A percentile compares a stretch with the other conserved stretches of the same genome.
Conservation (phyloP, 2,329 filamentous ascomycete species). For the Xylariaceae sp. region DNA sequence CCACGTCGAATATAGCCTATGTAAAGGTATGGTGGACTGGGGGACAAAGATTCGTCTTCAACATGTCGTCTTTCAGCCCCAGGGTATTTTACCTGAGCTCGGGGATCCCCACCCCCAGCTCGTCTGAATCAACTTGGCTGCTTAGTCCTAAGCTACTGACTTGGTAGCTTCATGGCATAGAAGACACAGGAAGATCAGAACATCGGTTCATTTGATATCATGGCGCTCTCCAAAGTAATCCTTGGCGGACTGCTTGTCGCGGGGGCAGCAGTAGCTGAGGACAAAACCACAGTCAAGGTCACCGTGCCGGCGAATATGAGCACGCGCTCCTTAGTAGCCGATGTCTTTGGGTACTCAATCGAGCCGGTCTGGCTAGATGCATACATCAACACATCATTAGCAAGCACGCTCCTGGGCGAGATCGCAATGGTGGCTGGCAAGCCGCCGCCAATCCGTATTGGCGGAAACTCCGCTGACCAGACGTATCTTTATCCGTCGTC, state of each 20-base stretch:
- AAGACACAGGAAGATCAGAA: not conserved
- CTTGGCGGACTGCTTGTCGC: slow-evolving; percentile 10
- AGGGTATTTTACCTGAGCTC: not conserved
- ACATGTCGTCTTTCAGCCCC: not conserved
- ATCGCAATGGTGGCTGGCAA: slow-evolving; percentile 31
- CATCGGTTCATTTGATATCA: not conserved
- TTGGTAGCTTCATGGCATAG: too few species aligned
- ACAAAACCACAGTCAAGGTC: slow-evolving; percentile 18
- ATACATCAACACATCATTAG: slow-evolving; percentile 29
- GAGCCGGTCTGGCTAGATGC: slow-evolving; percentile 34
- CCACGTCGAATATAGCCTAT: not conserved
- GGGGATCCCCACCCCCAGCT: too few species aligned
- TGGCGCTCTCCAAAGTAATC: slow-evolving; percentile 11
- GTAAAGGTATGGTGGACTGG: not conserved
- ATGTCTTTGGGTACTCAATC: slow-evolving; percentile 34
- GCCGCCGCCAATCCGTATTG: slow-evolving; percentile 32
- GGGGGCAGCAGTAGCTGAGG: slow-evolving; percentile 16
- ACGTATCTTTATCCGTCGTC: slow-evolving; percentile 29
- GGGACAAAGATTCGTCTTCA: not conserved
- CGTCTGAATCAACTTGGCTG: too few species aligned
- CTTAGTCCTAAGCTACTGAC: too few species aligned
- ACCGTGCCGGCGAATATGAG: slow-evolving; percentile 25
- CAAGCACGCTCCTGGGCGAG: slow-evolving; percentile 25
- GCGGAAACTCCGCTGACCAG: slow-evolving; percentile 34
- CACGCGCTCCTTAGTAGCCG: slow-evolving; percentile 27